Base-by-base conservation (phyloP, 23 red algal genomes). In the Gracilaria vermiculophylla region DNA sequence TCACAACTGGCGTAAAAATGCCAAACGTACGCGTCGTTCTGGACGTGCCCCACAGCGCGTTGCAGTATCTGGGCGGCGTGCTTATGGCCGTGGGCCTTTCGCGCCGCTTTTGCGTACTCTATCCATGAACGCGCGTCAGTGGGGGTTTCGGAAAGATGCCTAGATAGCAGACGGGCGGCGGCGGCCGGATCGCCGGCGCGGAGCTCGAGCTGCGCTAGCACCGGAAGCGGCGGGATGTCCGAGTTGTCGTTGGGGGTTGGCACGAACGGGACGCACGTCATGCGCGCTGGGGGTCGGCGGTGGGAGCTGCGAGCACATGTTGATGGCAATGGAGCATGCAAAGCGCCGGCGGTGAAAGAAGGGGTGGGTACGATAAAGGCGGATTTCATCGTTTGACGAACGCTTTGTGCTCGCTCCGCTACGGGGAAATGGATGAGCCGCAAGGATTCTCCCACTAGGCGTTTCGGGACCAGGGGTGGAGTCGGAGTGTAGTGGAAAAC, bases 1-100 rank as follows among this genome's bases (percentile, higher is more conserved):
- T 60, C 72, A 13, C 32, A 53, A 45, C 13, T 31, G 9, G 85
- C 85, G 16, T 64, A 89, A 23, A 62, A 75, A 60, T 89, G 85
- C 85, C 85, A 89, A 5, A 89, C 14, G 49, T 78, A 78, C 3
- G 85, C 69, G 33, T 89, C 85, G 69, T 78, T 23, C 28, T 28
- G 48, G 0, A 78, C 85, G 12, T 43, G 19, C 12, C 10, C 19
- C 0, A 78, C 72, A 36, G 85, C 85, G 21, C 54, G 69, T 50
- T 69, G 25, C 56, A 89, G n/a, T n/a, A 89, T 51, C 24, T 64
- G 49, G 0, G 32, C 4, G 4, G 56, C 85, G 24, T 60, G 76
- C 43, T 54, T 57, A 21, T 52, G 0, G 21, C 81, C 81, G 20
- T 70, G 45, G 20, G 60, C 66, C 21, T 50, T 52, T 4, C 58